Percentiles rank a stretch among this genome's conserved stretches.
These are phyloP conservation scores for Gossypium longicalyx DNA, from an alignment of 345 rosid species.

Conservation along the genomic window DNA sequence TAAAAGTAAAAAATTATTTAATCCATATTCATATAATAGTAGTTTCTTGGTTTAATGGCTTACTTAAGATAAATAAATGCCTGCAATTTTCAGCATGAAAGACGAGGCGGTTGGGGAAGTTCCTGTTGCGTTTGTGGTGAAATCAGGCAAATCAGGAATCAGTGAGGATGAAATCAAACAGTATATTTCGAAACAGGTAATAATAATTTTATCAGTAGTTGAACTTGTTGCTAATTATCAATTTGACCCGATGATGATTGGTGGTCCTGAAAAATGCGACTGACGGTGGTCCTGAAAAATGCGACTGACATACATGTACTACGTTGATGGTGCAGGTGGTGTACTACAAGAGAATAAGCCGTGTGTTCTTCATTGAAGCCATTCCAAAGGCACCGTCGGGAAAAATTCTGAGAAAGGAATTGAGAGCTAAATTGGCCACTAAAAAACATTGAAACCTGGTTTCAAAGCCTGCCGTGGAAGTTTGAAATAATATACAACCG, in stretches of 20 bases:
- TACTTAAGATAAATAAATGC: neutral
- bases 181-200: slow-evolving; percentile 63
- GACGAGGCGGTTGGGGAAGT: slow-evolving; percentile 70
- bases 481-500: neutral
- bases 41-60: neutral
- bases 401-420: slow-evolving; percentile 62
- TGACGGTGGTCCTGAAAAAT: neutral
- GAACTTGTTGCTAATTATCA: neutral
- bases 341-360: slow-evolving; percentile 56
- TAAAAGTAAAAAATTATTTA: neutral
- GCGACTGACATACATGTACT: neutral
- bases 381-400: slow-evolving; percentile 80
- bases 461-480: neutral
- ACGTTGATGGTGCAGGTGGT: slow-evolving; percentile 42
- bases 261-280: neutral
- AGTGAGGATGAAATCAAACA: slow-evolving; percentile 58
- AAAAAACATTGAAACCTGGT: slow-evolving; percentile 17
- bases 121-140: slow-evolving; percentile 71
- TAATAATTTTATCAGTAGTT: neutral
- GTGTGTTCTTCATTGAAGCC: slow-evolving; percentile 48
- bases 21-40: neutral
- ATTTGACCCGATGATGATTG: neutral
- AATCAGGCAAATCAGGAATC: slow-evolving; percentile 42
- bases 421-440: slow-evolving; percentile 45
- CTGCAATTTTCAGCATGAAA: slow-evolving; percentile 39